Evolutionary conservation across 345 rosid genomes (phyloP).

Genomic region (Gossypioides kirkii): DNA sequence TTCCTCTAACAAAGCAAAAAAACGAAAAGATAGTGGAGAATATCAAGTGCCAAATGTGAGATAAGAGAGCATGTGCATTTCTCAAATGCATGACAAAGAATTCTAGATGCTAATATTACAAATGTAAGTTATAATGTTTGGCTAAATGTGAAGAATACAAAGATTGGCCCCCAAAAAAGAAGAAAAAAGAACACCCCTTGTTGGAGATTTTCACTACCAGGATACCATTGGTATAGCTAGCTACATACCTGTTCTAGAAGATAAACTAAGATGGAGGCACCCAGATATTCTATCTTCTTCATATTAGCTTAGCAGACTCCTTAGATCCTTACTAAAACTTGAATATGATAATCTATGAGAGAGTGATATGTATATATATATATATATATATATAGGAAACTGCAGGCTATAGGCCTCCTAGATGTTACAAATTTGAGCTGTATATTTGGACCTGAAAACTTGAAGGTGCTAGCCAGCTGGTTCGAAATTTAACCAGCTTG

Average conservation of each 20-base stretch:
- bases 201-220: not conserved
- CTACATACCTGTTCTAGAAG: slow-evolving; percentile 28
- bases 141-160: not conserved
- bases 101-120: too few relatives aligned
- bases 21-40: not conserved
- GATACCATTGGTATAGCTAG: not conserved
- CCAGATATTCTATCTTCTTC: not conserved
- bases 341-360: not conserved
- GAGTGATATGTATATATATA: not conserved
- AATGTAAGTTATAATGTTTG: not conserved
- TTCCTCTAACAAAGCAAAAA: not conserved
- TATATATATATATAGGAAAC: not conserved
- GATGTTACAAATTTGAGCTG: not conserved
- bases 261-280: not conserved
- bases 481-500: slow-evolving; percentile 5
- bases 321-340: not conserved
- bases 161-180: not conserved
- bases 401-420: not conserved
- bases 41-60: not conserved
- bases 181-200: not conserved
- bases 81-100: not conserved
- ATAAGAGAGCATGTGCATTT: not conserved
- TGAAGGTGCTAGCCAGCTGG: not conserved
- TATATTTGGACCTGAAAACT: not conserved
- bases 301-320: slow-evolving; percentile 2